A percentile compares a stretch with the other conserved stretches of the same genome.
Conservation (phyloP, 371 early-diverging fungal genomes). For the Massospora cicadina region DNA sequence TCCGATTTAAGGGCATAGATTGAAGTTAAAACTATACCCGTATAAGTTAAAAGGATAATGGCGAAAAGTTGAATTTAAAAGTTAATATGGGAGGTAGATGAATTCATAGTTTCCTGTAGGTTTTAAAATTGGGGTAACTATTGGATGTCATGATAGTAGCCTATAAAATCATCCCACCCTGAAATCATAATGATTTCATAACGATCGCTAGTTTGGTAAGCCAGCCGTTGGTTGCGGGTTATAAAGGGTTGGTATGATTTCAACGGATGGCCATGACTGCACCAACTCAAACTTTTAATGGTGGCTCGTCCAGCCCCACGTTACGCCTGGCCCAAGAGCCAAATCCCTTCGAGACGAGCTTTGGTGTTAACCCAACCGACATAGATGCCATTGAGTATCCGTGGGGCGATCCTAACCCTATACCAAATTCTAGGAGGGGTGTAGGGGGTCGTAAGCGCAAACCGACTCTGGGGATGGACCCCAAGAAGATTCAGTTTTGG, state of each 20-base stretch:
- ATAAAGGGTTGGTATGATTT: background rate
- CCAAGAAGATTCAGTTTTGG: slow-evolving; percentile 8
- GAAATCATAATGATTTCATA: background rate
- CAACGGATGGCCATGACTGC: background rate
- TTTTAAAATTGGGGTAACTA: too few relatives aligned
- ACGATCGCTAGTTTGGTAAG: background rate
- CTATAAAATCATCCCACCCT: too few relatives aligned
- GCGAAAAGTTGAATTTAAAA: too few relatives aligned
- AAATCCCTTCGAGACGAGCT: background rate
- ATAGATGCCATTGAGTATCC: background rate
- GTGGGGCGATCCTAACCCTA: background rate
- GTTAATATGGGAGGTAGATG: too few relatives aligned
- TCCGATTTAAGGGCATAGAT: too few relatives aligned
- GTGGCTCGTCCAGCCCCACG: background rate
- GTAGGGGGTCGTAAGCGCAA: slow-evolving; percentile 10
- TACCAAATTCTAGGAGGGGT: background rate
- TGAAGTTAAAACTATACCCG: too few relatives aligned
- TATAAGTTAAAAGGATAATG: too few relatives aligned
- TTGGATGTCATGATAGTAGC: too few relatives aligned
- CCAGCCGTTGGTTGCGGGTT: background rate
- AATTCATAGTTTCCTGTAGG: too few relatives aligned
- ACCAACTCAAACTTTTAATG: background rate
- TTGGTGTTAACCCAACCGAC: background rate
- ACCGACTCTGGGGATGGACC: slow-evolving; percentile 7
- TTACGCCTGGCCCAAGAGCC: background rate